Evolutionary conservation across 768 basidiomycete species (phyloP), one percentile per base, ranked within the genome.

Genomic region (Hortiboletus campestris): DNA sequence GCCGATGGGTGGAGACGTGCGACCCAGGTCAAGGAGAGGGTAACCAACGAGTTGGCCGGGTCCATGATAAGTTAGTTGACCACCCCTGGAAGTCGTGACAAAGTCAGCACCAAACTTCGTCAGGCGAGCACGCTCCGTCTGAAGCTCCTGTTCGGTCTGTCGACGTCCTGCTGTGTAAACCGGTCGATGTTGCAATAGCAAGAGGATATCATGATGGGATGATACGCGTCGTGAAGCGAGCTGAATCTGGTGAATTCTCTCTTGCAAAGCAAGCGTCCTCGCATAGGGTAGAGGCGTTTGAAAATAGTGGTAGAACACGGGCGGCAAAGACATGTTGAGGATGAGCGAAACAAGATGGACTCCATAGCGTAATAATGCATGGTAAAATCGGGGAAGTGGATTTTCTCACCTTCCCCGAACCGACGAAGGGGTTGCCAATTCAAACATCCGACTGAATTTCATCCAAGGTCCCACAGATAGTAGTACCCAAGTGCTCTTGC

Each of bases 11-110:
- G 94, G 91, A 43, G 81, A 75, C 63, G 88, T 84, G 34, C 86
- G 84, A n/a, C 83, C 83, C 19, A 98, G 81, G 75, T 98, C 96
- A 48, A 98, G 78, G 49, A 98, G 78, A 2, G 94, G 93, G 69
- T 99, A 99, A 29, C 94, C 97, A 16, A 98, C 90, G 64, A 99
- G 78, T 73, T 99, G 97, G 7, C 97, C 97, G 2, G 97, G 95
- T 0, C 97, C 97, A 70, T 99, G 97, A 72, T 92, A 99, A 2
- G 97, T 99, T 54, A 94, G 80, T 74, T 98, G 88, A 3, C 97
- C 97, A 14, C 97, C 97, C 50, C 97, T 80, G 50, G 83, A 79
- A 3, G 94, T 85, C 22, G 83, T 75, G 38, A 90, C 81, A 64
- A 95, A 95, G 67, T 97, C 92, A 0, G 96, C 96, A 25, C 96